Evolutionary conservation across 2,329 filamentous ascomycete genomes (phyloP).

Genomic region (Cryphonectria parasitica): DNA sequence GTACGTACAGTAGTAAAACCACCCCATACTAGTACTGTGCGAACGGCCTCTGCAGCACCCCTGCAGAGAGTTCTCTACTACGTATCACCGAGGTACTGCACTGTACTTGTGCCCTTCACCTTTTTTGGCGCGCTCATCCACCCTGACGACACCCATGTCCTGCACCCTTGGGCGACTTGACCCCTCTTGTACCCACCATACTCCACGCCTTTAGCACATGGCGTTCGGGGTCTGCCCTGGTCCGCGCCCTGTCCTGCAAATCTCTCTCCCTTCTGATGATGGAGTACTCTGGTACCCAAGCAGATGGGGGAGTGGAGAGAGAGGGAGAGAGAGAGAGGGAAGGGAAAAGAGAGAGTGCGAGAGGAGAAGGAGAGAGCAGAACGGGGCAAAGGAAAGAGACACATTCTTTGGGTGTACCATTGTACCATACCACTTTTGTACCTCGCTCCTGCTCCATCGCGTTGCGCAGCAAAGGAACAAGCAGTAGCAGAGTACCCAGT

Average conservation of each 20-base stretch:
- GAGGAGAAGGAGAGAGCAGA: background rate
- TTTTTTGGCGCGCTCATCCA: conserved; percentile 10
- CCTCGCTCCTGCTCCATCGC: background rate
- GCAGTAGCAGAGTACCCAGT: background rate
- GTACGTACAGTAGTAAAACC: background rate
- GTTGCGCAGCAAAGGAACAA: background rate
- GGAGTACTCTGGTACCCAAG: background rate
- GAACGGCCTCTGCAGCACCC: background rate
- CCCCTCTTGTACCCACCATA: conserved; percentile 24
- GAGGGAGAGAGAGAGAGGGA: background rate
- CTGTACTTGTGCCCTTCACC: background rate
- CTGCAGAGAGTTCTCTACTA: background rate
- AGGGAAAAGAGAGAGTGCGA: background rate
- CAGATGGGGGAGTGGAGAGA: background rate
- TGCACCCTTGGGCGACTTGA: background rate
- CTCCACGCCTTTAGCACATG: conserved; percentile 31
- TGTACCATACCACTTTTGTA: background rate
- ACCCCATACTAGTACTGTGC: background rate
- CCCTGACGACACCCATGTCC: conserved; percentile 10
- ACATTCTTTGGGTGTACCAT: background rate
- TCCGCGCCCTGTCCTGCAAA: conserved; percentile 27
- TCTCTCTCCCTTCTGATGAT: conserved; percentile 24
- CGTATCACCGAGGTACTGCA: background rate
- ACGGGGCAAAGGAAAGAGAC: background rate
- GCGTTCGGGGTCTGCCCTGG: conserved; percentile 27